These are phyloP conservation scores for Oryza glumipatula DNA, from an alignment of 176 grass and related monocot species.

Conservation along the genomic window DNA sequence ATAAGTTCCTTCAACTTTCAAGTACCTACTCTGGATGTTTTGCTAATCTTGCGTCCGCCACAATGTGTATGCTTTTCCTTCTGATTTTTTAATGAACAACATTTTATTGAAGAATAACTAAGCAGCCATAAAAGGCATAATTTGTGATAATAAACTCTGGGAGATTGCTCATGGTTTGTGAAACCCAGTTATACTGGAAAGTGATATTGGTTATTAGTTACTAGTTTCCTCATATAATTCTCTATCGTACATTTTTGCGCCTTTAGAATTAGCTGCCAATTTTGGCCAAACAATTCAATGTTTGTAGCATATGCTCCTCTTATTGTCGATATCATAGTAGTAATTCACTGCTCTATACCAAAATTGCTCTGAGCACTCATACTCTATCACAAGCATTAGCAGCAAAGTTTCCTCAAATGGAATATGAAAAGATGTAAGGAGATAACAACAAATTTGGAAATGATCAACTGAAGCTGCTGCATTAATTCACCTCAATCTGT, in stretches of 20 bases:
- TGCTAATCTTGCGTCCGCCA: constrained; percentile 3
- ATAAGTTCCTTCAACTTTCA: no score
- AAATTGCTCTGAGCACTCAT: not conserved
- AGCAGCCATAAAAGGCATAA: not conserved
- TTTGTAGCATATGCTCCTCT: not conserved
- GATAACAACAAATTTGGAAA: not conserved
- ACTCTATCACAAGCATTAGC: not conserved
- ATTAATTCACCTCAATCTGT: not conserved
- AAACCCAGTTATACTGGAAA: not conserved
- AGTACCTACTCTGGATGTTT: not conserved
- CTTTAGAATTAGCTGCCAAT: not conserved
- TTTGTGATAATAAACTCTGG: not conserved
- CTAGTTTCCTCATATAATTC: not conserved
- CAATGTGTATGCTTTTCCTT: not conserved
- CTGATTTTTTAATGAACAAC: not conserved
- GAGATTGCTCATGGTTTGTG: not conserved
- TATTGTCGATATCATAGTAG: not conserved
- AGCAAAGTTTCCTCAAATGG: not conserved
- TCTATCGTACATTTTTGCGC: not conserved
- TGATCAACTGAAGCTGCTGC: not conserved
- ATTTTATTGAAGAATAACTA: not conserved
- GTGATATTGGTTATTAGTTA: not conserved
- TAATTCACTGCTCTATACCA: not conserved
- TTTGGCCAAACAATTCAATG: not conserved
- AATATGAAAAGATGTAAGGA: not conserved